Evolutionary conservation across 2,329 filamentous ascomycete species (phyloP), one percentile per base, ranked within the genome.

Genomic region (Hypoxylon sp.): DNA sequence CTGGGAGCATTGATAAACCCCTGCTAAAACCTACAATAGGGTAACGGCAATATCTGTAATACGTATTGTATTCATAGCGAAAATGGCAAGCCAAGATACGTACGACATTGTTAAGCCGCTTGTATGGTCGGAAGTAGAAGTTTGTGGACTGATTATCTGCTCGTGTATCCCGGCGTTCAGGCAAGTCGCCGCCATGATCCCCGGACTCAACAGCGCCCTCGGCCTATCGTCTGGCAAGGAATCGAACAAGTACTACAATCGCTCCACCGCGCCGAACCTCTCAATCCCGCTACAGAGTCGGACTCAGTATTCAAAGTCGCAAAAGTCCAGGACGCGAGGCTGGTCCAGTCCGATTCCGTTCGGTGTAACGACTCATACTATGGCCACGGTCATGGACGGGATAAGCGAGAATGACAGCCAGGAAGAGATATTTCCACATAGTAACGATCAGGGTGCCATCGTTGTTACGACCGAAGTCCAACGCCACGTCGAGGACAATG

Each of bases 81-180:
- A 11, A 1, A 65, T 68, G 46, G 47, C 46, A 1, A 1, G 2
- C 1, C 65, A 70, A 20, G 67, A 68, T 61, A 71, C 69, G 30
- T 65, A 70, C 28, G 56, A 73, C 34, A 65, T 74, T 10, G 60
- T 63, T 7, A 66, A 74, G 5, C 70, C 74, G 1, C 60, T 74
- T 28, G 68, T 77, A 32, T 76, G 72, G 74, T 73, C 75, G 10
- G 67, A 73, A 64, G 70, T 71, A 15, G 72, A 78, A 56, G 60
- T 76, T 6, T 73, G 70, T 49, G 64, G 72, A n/a, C 70, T 78
- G 2, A 68, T 78, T 7, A 67, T 75, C 19, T 76, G 74, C 64
- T 74, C 75, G 5, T 75, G 70, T 47, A 73, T 76, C 22, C 75
- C 73, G 2, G 76, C 74, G 5, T 57, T 77, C 6, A 69, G 72